Conservation (phyloP, 75 land plant species). For the Pinus taeda region DNA sequence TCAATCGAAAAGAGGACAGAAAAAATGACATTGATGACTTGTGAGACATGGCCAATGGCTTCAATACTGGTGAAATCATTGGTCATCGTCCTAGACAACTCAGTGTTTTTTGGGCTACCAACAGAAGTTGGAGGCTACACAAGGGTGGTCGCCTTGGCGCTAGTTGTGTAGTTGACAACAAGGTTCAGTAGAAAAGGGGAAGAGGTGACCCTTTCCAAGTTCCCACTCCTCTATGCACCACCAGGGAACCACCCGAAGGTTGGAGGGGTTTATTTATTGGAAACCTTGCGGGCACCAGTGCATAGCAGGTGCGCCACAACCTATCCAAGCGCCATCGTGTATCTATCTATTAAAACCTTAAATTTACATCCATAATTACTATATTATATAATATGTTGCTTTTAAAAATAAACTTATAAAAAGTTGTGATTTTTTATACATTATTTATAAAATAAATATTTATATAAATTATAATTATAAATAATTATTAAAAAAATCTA, state of each 20-base stretch:
- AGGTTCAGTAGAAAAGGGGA: slow-evolving; percentile 32
- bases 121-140: slow-evolving; percentile 3
- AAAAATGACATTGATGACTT: slow-evolving; percentile 94
- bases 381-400: no score
- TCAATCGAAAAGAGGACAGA: slow-evolving; percentile 59
- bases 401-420: no score
- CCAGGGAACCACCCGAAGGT: neutral
- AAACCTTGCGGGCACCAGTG: no score
- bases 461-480: no score
- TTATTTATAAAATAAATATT: no score
- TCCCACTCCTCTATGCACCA: no score
- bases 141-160: slow-evolving; percentile 29
- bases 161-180: slow-evolving; percentile 40
- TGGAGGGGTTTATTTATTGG: neutral
- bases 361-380: no score
- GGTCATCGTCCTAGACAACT: slow-evolving; percentile 48
- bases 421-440: no score
- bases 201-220: neutral
- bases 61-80: slow-evolving; percentile 91
- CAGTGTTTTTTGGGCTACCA: slow-evolving; percentile 8
- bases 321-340: neutral
- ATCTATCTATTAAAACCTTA: no score
- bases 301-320: neutral
- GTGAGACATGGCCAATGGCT: slow-evolving; percentile 68
- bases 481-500: no score